Conservation (phyloP, 495 filamentous ascomycete species). For the Penicillium soppii region DNA sequence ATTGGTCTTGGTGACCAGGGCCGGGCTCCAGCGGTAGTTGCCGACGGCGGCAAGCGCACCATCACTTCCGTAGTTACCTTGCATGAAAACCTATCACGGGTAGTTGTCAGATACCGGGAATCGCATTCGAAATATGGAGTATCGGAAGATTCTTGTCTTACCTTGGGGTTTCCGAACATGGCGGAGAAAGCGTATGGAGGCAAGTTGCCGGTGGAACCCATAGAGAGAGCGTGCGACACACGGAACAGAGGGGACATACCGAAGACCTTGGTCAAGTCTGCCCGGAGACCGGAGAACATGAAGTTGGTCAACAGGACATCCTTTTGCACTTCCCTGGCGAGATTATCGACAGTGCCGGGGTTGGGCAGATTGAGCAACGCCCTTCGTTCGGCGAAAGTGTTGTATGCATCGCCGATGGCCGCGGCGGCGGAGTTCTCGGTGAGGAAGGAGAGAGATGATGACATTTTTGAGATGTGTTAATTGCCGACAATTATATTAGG, state of each 20-base stretch:
- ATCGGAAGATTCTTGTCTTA: slow-evolving; percentile 47
- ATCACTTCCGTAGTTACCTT: slow-evolving; percentile 92
- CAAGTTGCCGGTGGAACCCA: slow-evolving; percentile 76
- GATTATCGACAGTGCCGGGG: slow-evolving; percentile 88
- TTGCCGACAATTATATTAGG: slow-evolving; percentile 16
- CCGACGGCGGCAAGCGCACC: slow-evolving; percentile 76
- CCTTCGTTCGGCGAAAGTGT: slow-evolving; percentile 79
- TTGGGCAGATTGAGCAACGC: slow-evolving; percentile 84
- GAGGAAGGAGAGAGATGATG: slow-evolving; percentile 63
- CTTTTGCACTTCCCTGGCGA: slow-evolving; percentile 88
- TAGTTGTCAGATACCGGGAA: not conserved
- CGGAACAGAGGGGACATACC: slow-evolving; percentile 92
- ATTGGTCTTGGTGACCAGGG: slow-evolving; percentile 79
- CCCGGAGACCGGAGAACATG: slow-evolving; percentile 91
- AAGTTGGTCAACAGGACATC: slow-evolving; percentile 93
- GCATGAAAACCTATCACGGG: slow-evolving; percentile 77
- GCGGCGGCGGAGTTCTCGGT: slow-evolving; percentile 69
- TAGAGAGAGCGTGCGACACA: slow-evolving; percentile 91
- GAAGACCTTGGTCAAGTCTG: slow-evolving; percentile 94
- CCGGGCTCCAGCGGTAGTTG: slow-evolving; percentile 82
- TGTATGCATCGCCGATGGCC: slow-evolving; percentile 74
- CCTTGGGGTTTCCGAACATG: slow-evolving; percentile 87
- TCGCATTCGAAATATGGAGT: not conserved
- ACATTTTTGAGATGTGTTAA: slow-evolving; percentile 33
- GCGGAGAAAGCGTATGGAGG: slow-evolving; percentile 94